Base-by-base conservation (phyloP, 257 asterid genomes). In the Pogostemon cablin region DNA sequence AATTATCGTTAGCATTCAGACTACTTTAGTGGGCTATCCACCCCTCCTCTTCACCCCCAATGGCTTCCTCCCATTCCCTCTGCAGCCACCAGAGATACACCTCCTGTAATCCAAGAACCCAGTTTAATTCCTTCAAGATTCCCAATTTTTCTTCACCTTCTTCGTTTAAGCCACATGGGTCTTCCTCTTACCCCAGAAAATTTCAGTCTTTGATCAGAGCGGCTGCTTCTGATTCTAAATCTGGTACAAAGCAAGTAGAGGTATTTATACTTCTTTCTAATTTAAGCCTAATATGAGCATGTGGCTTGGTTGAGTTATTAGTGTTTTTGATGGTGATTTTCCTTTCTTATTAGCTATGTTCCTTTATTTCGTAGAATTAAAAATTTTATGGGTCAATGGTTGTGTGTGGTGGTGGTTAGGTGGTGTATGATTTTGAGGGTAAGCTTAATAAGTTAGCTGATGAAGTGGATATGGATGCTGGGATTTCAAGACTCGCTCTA, bases 391-490 rank as follows among this genome's bases (percentile, higher is more conserved):
- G 35, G 42, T 48, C 75, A 56, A 47, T 56, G 62, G 38, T 17
- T 65, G 79, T 59, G 75, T 62, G 75, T 42, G 47, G 41, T 57
- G 53, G 75, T 42, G 47, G 41, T 57, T 79, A 90, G 97, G 79
- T 84, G 64, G 83, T 71, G 65, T 87, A 87, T 74, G 84, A 83
- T 77, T 81, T 78, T 69, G 92, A 86, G 78, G 93, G 81, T 12
- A 88, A 70, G 59, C 76, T 86, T 3, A 88, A 84, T 69, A 83
- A 81, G 65, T 75, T 90, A 62, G 97, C 96, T 54, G 97, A 88
- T 87, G 91, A 88, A 82, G 95, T 90, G 84, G 97, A 90, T 84
- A 73, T 65, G 75, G 81, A 83, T 48, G 86, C 88, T 77, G 97
- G 95, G 60, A 74, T 88, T 81, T 73, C 92, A 77, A 87, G 96